Percentiles rank a stretch among this genome's conserved stretches.
Conservation (phyloP, 164 flowering plant species). For the Cinnamomum chago region DNA sequence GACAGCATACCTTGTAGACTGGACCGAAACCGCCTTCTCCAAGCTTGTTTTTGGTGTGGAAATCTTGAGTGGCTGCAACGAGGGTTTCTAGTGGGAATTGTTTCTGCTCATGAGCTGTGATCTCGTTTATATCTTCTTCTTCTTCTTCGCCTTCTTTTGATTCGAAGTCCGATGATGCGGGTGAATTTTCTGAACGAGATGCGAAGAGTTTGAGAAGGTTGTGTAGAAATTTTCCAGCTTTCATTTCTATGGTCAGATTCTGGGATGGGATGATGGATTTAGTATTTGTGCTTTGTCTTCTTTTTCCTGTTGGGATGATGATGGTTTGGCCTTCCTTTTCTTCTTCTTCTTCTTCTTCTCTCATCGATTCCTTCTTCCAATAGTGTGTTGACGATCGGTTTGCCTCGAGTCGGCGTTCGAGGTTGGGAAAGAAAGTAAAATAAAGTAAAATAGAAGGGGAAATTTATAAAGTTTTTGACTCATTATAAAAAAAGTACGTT, state of each 20-base stretch:
- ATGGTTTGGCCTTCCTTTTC: too few species aligned
- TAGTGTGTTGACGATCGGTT: too few species aligned
- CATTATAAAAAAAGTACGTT: too few species aligned
- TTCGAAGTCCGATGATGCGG: neutral
- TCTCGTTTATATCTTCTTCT: conserved; percentile 55
- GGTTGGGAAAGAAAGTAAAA: too few species aligned
- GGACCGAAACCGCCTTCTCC: conserved; percentile 96
- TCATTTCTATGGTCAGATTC: neutral
- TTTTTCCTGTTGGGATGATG: too few species aligned
- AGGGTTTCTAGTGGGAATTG: conserved; percentile 46
- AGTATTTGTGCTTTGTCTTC: too few species aligned
- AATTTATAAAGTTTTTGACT: too few species aligned
- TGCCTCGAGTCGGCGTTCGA: too few species aligned
- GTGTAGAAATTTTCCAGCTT: conserved; percentile 27
- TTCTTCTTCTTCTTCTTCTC: too few species aligned
- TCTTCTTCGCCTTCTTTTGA: conserved; percentile 22
- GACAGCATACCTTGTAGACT: conserved; percentile 29
- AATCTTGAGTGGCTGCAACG: conserved; percentile 66
- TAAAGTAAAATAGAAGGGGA: too few species aligned
- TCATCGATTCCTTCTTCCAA: too few species aligned
- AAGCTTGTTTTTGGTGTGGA: conserved; percentile 54
- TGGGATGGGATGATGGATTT: neutral
- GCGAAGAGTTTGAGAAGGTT: conserved; percentile 40
- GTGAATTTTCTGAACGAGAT: conserved; percentile 18
- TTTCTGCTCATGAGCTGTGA: conserved; percentile 77